Conservation (phyloP, 768 basidiomycete species). For the Lactarius akahatsu region DNA sequence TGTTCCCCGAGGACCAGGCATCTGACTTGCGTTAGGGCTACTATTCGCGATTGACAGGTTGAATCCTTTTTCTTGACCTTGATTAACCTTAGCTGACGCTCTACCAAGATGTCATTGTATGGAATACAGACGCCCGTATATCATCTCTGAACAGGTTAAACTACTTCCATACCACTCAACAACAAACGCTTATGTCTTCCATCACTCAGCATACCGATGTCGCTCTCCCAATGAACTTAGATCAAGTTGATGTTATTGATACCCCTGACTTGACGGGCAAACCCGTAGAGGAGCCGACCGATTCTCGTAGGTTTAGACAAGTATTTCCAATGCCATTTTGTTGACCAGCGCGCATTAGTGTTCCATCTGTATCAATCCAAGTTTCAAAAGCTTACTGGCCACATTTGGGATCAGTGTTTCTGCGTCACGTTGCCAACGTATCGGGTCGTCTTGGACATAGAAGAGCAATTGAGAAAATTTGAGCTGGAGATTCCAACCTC, state of each 20-base stretch:
- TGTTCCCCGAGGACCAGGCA: neutral
- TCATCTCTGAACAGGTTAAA: slow-evolving; percentile 31
- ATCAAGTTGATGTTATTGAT: slow-evolving; percentile 28
- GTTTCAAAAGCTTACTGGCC: slow-evolving; percentile 21
- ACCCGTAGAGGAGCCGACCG: slow-evolving; percentile 29
- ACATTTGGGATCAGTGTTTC: slow-evolving; percentile 33
- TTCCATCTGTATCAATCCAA: slow-evolving; percentile 27
- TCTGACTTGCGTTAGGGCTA: slow-evolving; percentile 22
- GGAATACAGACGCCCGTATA: slow-evolving; percentile 31
- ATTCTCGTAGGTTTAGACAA: slow-evolving; percentile 23
- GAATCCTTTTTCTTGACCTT: neutral
- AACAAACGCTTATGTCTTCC: neutral
- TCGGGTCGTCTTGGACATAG: slow-evolving; percentile 28
- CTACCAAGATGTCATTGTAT: slow-evolving; percentile 22
- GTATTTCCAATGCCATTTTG: neutral
- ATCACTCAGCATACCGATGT: slow-evolving; percentile 29
- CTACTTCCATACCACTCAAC: neutral
- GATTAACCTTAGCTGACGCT: neutral
- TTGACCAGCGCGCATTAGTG: slow-evolving; percentile 15
- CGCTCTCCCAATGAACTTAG: slow-evolving; percentile 31
- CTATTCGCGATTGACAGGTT: slow-evolving; percentile 31
- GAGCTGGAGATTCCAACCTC: slow-evolving; percentile 30
- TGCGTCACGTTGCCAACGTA: slow-evolving; percentile 29
- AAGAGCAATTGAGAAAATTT: slow-evolving; percentile 29
- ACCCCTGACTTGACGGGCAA: slow-evolving; percentile 24